Conservation (phyloP, 768 basidiomycete genomes). For the Trametes cubensis region DNA sequence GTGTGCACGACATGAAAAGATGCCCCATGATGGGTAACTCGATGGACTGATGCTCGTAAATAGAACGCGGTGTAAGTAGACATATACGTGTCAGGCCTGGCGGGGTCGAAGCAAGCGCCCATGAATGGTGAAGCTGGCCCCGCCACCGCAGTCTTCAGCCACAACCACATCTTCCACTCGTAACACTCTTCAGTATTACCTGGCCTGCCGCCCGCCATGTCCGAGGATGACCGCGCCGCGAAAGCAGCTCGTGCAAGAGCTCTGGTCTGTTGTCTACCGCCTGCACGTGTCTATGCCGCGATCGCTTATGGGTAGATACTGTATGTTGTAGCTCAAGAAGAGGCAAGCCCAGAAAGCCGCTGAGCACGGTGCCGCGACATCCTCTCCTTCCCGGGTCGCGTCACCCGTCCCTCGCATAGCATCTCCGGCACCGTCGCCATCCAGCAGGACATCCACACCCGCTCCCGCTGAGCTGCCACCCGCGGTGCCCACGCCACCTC, state of each 20-base stretch:
- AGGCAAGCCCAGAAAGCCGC: conserved; percentile 72
- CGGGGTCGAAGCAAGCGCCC: neutral
- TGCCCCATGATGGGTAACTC: neutral
- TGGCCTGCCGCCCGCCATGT: conserved; percentile 25
- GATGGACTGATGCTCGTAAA: neutral
- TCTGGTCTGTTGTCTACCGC: conserved; percentile 52
- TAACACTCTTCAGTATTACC: neutral
- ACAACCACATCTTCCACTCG: neutral
- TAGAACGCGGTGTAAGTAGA: neutral
- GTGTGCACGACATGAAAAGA: neutral
- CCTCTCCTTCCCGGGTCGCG: conserved; percentile 28
- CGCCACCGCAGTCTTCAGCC: conserved; percentile 15
- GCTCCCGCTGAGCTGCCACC: conserved; percentile 29
- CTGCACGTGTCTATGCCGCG: neutral
- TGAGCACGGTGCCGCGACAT: conserved; percentile 25
- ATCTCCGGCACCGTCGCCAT: conserved; percentile 50
- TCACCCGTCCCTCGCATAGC: conserved; percentile 37
- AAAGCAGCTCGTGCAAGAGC: conserved; percentile 86
- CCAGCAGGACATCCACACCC: conserved; percentile 37
- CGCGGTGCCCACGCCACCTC: conserved; percentile 13
- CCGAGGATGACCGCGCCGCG: conserved; percentile 77
- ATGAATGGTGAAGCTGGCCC: neutral
- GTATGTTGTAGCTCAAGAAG: conserved; percentile 75
- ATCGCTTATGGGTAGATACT: conserved; percentile 10
- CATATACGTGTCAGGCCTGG: neutral